A percentile compares a stretch with the other conserved stretches of the same genome.
Evolutionary conservation across 176 grass and related monocot species (phyloP).

Genomic region (Cenchrus fungigraminus): DNA sequence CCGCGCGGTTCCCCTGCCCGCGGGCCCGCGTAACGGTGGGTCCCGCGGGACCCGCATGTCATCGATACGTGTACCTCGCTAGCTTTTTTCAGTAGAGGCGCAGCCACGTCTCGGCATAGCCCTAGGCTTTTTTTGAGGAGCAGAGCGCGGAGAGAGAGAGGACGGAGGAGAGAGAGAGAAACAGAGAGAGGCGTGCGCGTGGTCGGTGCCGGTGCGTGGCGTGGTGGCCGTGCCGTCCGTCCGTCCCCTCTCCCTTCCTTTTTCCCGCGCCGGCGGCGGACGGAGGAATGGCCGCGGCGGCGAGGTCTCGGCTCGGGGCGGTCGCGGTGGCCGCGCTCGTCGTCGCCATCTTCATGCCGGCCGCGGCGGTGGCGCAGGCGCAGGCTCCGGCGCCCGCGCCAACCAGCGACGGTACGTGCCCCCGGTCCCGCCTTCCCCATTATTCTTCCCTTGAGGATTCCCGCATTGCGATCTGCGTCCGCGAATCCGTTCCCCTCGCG

Average conservation of each 20-base stretch:
- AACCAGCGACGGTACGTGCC: constrained; percentile 47
- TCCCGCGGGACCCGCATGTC: neutral
- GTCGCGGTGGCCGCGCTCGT: constrained; percentile 42
- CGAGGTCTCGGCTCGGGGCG: constrained; percentile 21
- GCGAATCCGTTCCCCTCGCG: neutral
- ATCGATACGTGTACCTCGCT: accelerated
- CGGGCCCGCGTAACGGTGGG: neutral
- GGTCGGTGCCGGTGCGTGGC: constrained; percentile 25
- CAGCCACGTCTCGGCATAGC: neutral
- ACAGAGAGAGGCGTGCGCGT: neutral
- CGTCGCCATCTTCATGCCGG: constrained; percentile 49
- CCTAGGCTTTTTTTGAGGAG: neutral
- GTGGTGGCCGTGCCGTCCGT: constrained; percentile 16
- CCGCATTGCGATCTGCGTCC: neutral
- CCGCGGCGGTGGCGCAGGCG: constrained; percentile 31
- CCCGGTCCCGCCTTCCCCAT: too few species aligned
- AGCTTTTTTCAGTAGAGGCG: neutral
- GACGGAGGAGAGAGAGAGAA: neutral
- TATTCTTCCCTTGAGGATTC: too few species aligned
- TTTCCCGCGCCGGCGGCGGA: constrained; percentile 1
- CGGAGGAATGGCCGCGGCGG: constrained; percentile 31
- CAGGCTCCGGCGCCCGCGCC: constrained; percentile 44
- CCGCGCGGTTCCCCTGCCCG: neutral
- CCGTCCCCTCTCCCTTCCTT: neutral
- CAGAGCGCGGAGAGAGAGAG: neutral